Evolutionary conservation across 2,329 filamentous ascomycete genomes (phyloP).

Genomic region (Nigrospora oryzae): DNA sequence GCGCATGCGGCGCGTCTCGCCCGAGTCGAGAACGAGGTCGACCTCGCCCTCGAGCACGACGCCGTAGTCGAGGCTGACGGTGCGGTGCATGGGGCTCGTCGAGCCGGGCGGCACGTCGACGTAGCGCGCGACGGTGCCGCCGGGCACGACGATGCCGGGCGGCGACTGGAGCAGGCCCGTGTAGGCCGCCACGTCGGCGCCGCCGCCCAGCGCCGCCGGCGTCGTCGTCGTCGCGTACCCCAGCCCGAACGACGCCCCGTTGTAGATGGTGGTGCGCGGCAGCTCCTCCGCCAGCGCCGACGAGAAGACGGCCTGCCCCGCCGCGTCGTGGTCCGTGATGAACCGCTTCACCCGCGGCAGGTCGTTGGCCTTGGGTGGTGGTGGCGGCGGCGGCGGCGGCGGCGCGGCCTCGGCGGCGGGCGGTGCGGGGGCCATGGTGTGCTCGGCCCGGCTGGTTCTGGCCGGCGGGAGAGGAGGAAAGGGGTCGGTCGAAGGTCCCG

Average conservation of each 20-base stretch:
- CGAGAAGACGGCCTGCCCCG: constrained; percentile 25
- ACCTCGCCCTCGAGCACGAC: constrained; percentile 40
- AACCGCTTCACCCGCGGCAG: constrained; percentile 11
- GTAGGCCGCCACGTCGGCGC: constrained; percentile 37
- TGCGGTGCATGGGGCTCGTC: constrained; percentile 34
- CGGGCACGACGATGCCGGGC: constrained; percentile 38
- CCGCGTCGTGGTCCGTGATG: constrained; percentile 23
- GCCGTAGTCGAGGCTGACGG: constrained; percentile 39
- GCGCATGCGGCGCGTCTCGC: constrained; percentile 29
- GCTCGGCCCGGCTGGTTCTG: background rate
- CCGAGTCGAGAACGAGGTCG: constrained; percentile 37
- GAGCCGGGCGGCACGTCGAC: constrained; percentile 36
- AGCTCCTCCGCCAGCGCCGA: constrained; percentile 12
- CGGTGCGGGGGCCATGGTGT: background rate
- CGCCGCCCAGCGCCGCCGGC: constrained; percentile 33
- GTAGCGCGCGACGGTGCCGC: constrained; percentile 31
- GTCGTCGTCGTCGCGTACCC: constrained; percentile 38
- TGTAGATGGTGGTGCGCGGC: constrained; percentile 12
- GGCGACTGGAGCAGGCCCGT: constrained; percentile 29
- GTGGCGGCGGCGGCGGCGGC: background rate
- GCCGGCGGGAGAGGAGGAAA: no score
- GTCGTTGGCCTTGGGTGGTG: constrained; percentile 9
- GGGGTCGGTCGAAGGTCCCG: no score
- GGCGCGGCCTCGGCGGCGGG: background rate
- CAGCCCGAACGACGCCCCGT: constrained; percentile 37